Conservation (phyloP, 306 rosid species). For the Oemleria cerasiformis region DNA sequence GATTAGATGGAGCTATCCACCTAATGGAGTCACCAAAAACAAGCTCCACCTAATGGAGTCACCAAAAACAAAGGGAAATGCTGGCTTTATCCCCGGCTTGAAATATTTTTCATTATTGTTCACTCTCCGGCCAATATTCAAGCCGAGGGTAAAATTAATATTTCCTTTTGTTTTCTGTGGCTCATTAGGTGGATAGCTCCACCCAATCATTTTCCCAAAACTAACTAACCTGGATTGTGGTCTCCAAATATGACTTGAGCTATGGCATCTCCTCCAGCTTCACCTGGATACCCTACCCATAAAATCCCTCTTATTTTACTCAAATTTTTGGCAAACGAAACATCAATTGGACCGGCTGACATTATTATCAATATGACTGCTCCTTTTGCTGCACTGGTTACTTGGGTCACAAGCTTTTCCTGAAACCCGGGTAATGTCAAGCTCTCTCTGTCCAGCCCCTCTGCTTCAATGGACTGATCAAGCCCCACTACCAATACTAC, state of each 20-base stretch:
- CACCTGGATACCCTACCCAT: conserved; percentile 81
- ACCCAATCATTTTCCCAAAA: too few species aligned
- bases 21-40: too few species aligned
- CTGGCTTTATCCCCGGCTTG: too few species aligned
- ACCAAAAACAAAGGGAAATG: too few species aligned
- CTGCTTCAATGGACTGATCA: conserved; percentile 74
- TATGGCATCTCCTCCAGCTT: conserved; percentile 72
- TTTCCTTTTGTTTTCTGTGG: too few species aligned
- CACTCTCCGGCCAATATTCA: too few species aligned
- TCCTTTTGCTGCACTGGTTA: conserved; percentile 51
- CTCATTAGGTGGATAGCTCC: too few species aligned
- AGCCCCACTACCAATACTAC: conserved; percentile 60
- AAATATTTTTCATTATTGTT: too few species aligned
- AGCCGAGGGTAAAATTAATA: too few species aligned
- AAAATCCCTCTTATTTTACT: conserved; percentile 50
- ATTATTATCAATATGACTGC: conserved; percentile 55
- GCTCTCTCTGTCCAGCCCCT: conserved; percentile 63
- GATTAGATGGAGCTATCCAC: too few species aligned
- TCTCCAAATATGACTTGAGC: conserved; percentile 74
- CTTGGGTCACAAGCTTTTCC: conserved; percentile 60
- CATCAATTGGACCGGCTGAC: conserved; percentile 78
- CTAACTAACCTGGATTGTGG: conserved; percentile 52
- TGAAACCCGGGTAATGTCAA: conserved; percentile 78
- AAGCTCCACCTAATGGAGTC: too few species aligned
- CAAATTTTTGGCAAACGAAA: conserved; percentile 51